phyloP scores from a whole-genome alignment of 1,284 basidiomycete genomes.

The Boletellus sp. region DNA sequence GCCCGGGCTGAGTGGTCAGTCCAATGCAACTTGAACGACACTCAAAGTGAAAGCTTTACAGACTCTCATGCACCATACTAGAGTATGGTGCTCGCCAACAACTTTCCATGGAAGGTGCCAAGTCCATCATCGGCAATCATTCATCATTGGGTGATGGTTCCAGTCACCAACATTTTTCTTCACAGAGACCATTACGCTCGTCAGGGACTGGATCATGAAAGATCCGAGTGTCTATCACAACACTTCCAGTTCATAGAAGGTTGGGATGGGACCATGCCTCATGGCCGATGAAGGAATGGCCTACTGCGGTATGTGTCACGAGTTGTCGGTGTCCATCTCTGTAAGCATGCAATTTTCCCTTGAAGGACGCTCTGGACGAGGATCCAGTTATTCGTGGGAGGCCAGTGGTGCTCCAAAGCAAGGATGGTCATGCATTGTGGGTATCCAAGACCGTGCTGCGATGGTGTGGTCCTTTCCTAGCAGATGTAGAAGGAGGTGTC shows the following conservation, averaged over 20 bases:
- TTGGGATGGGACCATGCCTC: conserved; percentile 89
- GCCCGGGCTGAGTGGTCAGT: conserved; percentile 64
- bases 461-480: conserved; percentile 58
- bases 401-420: conserved; percentile 73
- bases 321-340: not conserved
- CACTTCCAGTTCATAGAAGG: conserved; percentile 69
- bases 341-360: not conserved
- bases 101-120: conserved; percentile 64
- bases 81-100: conserved; percentile 69
- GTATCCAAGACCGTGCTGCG: conserved; percentile 64
- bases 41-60: conserved; percentile 25
- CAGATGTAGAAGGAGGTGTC: conserved; percentile 73
- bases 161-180: not conserved
- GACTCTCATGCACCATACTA: conserved; percentile 79
- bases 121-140: conserved; percentile 50
- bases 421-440: conserved; percentile 91
- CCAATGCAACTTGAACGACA: conserved; percentile 9
- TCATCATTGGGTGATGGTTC: not conserved
- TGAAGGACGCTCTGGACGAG: conserved; percentile 67
- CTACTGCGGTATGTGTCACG: conserved; percentile 55
- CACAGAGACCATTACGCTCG: conserved; percentile 60
- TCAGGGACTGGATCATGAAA: conserved; percentile 62
- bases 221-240: conserved; percentile 54
- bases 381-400: conserved; percentile 67
- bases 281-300: conserved; percentile 66